These are phyloP conservation scores for Macadamia tetraphylla DNA, from an alignment of 164 flowering plant species.

Conservation along the genomic window DNA sequence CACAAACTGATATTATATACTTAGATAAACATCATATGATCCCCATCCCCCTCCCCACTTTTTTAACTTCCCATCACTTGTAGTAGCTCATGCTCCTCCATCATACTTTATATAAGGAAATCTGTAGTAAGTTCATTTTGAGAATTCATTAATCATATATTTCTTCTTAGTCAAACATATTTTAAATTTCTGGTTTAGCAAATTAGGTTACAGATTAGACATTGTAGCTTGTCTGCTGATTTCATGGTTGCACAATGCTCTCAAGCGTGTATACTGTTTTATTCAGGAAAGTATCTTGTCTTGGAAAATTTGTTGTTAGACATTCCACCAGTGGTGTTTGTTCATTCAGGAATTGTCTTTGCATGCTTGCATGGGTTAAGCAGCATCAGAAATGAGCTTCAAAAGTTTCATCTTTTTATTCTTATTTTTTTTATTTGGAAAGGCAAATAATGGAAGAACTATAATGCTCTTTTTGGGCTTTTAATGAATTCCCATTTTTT, in stretches of 20 bases:
- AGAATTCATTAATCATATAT: background rate
- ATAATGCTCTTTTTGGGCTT: background rate
- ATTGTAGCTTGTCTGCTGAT: no score
- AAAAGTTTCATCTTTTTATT: background rate
- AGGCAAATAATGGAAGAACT: background rate
- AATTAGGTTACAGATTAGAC: no score
- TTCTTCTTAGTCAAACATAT: background rate
- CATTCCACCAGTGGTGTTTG: background rate
- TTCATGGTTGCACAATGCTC: no score
- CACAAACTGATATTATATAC: no score
- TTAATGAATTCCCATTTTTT: conserved; percentile 2
- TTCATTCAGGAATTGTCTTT: background rate
- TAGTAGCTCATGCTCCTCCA: no score
- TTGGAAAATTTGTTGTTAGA: background rate
- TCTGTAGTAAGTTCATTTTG: background rate
- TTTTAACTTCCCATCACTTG: no score
- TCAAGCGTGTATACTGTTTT: no score
- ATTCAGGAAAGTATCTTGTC: no score
- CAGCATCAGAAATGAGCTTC: background rate
- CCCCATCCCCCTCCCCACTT: no score
- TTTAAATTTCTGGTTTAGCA: background rate
- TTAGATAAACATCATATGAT: no score
- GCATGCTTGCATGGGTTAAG: background rate
- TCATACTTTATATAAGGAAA: background rate
- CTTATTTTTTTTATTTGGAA: background rate